phyloP scores from a whole-genome alignment of 306 rosid genomes.

The Cucurbita ficifolia region DNA sequence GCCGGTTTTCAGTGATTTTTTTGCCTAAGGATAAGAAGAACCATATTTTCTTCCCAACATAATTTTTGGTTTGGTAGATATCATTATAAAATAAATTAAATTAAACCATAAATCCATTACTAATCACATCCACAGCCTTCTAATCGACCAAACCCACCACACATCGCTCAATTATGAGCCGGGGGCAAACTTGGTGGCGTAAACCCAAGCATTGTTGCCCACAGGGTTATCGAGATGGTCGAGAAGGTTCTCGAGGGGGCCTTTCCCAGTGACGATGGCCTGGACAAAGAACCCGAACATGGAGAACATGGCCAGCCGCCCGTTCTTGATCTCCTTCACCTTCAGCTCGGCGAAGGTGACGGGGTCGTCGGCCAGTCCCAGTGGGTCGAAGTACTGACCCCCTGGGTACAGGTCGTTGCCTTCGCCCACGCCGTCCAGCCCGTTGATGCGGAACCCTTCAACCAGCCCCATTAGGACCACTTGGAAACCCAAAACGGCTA shows the following conservation, averaged over 20 bases:
- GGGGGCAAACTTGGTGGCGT: constrained; percentile 5
- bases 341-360: not conserved
- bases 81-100: too few species aligned
- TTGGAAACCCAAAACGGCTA: not conserved
- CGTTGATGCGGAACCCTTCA: constrained; percentile 2
- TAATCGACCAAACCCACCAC: not conserved
- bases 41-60: too few species aligned
- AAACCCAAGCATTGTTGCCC: constrained; percentile 2
- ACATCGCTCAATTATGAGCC: not conserved
- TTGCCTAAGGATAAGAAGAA: too few species aligned
- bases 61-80: too few species aligned
- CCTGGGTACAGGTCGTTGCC: constrained; percentile 5
- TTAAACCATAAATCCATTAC: not conserved
- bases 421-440: not conserved
- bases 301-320: constrained; percentile 1
- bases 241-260: not conserved
- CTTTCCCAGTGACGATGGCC: not conserved
- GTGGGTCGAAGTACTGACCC: constrained; percentile 2
- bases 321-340: constrained; percentile 8
- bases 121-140: not conserved
- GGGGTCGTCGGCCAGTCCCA: not conserved
- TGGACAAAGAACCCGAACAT: constrained; percentile 4
- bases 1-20: too few species aligned
- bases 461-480: not conserved
- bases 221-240: constrained; percentile 1